A percentile compares a stretch with the other conserved stretches of the same genome.
These are phyloP conservation scores for Cardamine resedifolia DNA, from an alignment of 345 rosid genomes.

Conservation along the genomic window DNA sequence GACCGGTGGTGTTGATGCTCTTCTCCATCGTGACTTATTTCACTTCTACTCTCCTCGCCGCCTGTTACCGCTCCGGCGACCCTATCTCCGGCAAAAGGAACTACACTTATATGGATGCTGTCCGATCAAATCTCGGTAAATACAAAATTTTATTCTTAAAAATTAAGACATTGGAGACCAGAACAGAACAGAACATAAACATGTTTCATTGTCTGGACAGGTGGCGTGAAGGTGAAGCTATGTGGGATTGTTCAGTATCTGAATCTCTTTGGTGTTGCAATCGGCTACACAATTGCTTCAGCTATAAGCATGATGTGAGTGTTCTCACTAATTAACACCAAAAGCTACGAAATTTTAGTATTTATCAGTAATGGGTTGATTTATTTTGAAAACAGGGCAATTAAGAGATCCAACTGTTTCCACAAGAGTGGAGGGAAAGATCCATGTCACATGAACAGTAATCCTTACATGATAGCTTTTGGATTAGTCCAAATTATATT, in stretches of 20 bases:
- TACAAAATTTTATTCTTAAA: background rate
- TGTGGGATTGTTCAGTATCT: slow-evolving; percentile 46
- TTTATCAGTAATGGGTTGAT: background rate
- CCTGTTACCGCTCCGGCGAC: slow-evolving; percentile 47
- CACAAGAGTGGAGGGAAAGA: slow-evolving; percentile 61
- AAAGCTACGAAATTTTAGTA: background rate
- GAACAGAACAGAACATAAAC: background rate
- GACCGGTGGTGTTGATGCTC: slow-evolving; percentile 44
- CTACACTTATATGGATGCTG: slow-evolving; percentile 47
- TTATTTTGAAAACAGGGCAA: slow-evolving; percentile 53
- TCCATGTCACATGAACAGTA: slow-evolving; percentile 78
- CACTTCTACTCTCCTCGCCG: slow-evolving; percentile 41
- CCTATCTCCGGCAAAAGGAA: slow-evolving; percentile 48
- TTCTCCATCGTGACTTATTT: slow-evolving; percentile 49
- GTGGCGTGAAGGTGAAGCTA: slow-evolving; percentile 39
- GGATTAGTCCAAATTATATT: slow-evolving; percentile 67
- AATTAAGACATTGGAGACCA: no score
- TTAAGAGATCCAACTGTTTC: slow-evolving; percentile 80
- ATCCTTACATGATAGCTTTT: slow-evolving; percentile 71
- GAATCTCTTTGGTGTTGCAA: slow-evolving; percentile 42
- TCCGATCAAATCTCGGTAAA: slow-evolving; percentile 44
- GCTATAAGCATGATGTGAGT: slow-evolving; percentile 51
- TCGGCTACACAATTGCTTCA: slow-evolving; percentile 58
- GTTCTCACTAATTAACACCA: background rate
- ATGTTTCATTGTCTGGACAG: slow-evolving; percentile 14